Percentiles rank a stretch among this genome's conserved stretches.
Evolutionary conservation across 2,329 filamentous ascomycete genomes (phyloP).

Genomic region (Sarocladium kiliense): DNA sequence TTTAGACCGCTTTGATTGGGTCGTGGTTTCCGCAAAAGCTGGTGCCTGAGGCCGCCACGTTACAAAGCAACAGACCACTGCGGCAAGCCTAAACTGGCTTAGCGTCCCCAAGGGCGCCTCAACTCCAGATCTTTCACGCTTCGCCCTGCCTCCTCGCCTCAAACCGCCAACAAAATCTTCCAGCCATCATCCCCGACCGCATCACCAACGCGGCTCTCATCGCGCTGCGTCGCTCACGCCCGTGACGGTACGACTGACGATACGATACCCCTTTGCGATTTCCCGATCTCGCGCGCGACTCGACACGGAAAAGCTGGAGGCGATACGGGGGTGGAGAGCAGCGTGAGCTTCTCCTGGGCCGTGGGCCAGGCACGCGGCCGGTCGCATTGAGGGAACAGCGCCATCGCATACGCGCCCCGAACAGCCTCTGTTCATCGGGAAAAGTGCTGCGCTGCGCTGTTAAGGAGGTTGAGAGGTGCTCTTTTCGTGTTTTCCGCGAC

Average conservation of each 20-base stretch:
- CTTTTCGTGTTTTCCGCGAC: slow-evolving; percentile 18
- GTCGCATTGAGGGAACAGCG: slow-evolving; percentile 21
- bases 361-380: slow-evolving; percentile 29
- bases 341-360: slow-evolving; percentile 43
- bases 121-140: slow-evolving; percentile 39
- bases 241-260: slow-evolving; percentile 23
- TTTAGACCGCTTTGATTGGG: background rate
- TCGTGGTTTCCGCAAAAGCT: background rate
- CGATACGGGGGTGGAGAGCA: slow-evolving; percentile 36
- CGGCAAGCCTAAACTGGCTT: slow-evolving; percentile 21
- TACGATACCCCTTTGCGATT: slow-evolving; percentile 27
- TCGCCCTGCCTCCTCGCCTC: slow-evolving; percentile 32
- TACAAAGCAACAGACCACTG: slow-evolving; percentile 7
- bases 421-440: slow-evolving; percentile 27
- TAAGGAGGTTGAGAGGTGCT: slow-evolving; percentile 6
- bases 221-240: slow-evolving; percentile 28
- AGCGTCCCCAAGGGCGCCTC: slow-evolving; percentile 25
- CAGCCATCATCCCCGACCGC: slow-evolving; percentile 26
- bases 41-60: slow-evolving; percentile 20
- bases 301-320: slow-evolving; percentile 31
- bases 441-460: slow-evolving; percentile 10
- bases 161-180: slow-evolving; percentile 39
- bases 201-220: slow-evolving; percentile 50
- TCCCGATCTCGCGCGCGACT: slow-evolving; percentile 27
- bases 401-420: slow-evolving; percentile 32